Base-by-base conservation (phyloP, 176 grass and related monocot genomes). In the Tillandsia fasciculata region DNA sequence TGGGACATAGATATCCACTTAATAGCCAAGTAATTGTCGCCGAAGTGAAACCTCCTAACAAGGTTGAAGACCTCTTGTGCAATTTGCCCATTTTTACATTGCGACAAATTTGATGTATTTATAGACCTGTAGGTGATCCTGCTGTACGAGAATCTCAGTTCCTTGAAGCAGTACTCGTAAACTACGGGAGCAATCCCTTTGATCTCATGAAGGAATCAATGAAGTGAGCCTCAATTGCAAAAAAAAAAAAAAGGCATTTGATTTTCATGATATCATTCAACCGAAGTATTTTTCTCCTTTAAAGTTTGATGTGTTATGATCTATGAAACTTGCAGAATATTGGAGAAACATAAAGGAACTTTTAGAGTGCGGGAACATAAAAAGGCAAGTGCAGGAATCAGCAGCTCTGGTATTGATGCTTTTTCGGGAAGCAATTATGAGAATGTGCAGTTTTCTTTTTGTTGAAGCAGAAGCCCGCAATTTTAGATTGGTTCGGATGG, bases 191-290 rank as follows among this genome's bases (percentile, higher is more conserved):
- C 9, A 27, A 77, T 77, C 75, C 75, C 11, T 77, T 77, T 69
- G 75, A 68, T 18, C 75, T 77, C 65, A 69, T 77, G 75, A 77
- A 77, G 64, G 52, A 63, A 69, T 77, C 75, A 15, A 77, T 69
- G 75, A 69, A 69, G 65, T 77, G 50, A 11, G 52, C 5, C 33
- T 68, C 52, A 10, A 66, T 2, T 22, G 22, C 3, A 33, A 29
- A 2, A 10, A 66, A 24, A 20, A 20, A 24, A 24, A 24, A 24
- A 53, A 2, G 29, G 10, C 1, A 33, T 48, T 23, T 53, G 63
- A 7, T 26, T 61, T 61, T 61, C 56, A 61, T 2, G 53, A 29
- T 61, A 28, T 58, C 48, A 13, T 50, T 49, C n/a, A 8, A 50
- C 54, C 26, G 7, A 67, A 56, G 17, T 12, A 59, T 13, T 7